Conservation (phyloP, 2,329 filamentous ascomycete species). For the Claviceps africana region DNA sequence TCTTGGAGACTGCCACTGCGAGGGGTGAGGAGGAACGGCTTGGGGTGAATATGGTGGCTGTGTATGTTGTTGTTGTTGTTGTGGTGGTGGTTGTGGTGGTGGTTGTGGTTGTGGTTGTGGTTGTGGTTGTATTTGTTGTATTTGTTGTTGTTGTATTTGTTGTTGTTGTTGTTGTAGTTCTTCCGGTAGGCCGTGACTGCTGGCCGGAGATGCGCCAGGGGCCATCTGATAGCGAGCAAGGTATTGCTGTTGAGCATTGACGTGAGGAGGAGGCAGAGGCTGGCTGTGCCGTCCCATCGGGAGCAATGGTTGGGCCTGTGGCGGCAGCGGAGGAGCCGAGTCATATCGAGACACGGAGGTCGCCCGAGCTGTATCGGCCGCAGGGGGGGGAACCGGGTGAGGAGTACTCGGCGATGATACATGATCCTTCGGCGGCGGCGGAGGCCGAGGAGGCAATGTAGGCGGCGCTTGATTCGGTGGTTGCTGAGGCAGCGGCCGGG, state of each 20-base stretch:
- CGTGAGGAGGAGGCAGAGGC: slow-evolving; percentile 8
- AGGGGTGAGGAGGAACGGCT: slow-evolving; percentile 7
- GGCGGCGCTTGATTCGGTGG: slow-evolving; percentile 35
- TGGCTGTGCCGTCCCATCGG: slow-evolving; percentile 1
- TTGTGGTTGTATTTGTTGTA: too few relatives aligned
- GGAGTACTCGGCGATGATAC: slow-evolving; percentile 12
- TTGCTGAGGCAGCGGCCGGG: slow-evolving; percentile 23
- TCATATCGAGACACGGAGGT: slow-evolving; percentile 28
- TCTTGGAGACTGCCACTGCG: slow-evolving; percentile 9
- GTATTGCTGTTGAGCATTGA: slow-evolving; percentile 5
- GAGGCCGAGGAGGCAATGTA: slow-evolving; percentile 58
- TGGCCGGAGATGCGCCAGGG: neutral
- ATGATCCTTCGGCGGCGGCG: slow-evolving; percentile 33
- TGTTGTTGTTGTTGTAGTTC: neutral
- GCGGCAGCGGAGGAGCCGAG: slow-evolving; percentile 32
- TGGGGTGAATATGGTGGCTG: neutral
- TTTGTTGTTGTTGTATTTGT: neutral
- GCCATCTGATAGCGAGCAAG: neutral
- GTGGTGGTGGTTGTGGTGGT: too few relatives aligned
- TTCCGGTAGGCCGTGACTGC: slow-evolving; percentile 1
- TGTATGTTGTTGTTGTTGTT: too few relatives aligned
- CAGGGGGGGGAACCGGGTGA: slow-evolving; percentile 14
- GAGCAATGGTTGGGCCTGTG: slow-evolving; percentile 13
- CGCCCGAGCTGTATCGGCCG: slow-evolving; percentile 6
- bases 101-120: too few relatives aligned